Percentiles rank a stretch among this genome's conserved stretches.
Evolutionary conservation across 2,329 filamentous ascomycete species (phyloP).

Genomic region (Colletotrichum incanum): DNA sequence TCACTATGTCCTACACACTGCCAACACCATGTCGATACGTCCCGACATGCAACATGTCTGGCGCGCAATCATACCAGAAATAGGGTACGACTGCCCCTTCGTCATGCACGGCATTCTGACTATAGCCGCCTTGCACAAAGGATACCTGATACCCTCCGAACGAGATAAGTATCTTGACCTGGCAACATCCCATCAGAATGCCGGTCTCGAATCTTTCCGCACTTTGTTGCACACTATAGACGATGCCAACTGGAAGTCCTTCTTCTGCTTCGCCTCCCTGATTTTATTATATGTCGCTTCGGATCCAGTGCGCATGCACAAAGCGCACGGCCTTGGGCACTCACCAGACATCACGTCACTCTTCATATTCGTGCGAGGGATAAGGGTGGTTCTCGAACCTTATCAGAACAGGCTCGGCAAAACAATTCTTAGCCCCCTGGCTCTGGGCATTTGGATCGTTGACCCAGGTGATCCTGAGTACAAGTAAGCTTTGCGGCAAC

Average conservation of each 20-base stretch:
- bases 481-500: background rate
- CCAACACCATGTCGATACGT: conserved; percentile 45
- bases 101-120: conserved; percentile 52
- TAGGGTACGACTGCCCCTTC: conserved; percentile 49
- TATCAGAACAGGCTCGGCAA: background rate
- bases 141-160: conserved; percentile 48
- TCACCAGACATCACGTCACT: conserved; percentile 13
- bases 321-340: background rate
- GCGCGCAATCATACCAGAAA: conserved; percentile 47
- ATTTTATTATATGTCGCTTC: conserved; percentile 50
- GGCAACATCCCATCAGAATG: conserved; percentile 50
- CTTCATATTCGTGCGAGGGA: conserved; percentile 35
- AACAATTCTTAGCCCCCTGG: conserved; percentile 20
- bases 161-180: conserved; percentile 48
- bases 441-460: conserved; percentile 12
- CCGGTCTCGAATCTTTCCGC: conserved; percentile 51
- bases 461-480: conserved; percentile 11
- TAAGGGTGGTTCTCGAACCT: conserved; percentile 15
- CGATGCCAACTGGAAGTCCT: conserved; percentile 48
- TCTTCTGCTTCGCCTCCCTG: conserved; percentile 60
- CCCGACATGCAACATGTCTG: conserved; percentile 49
- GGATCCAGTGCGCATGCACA: background rate
- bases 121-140: conserved; percentile 51
- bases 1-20: conserved; percentile 50
- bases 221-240: conserved; percentile 43